Percentiles rank a stretch among this genome's conserved stretches.
These are phyloP conservation scores for Dothideomycetes sp. DNA, from an alignment of 2,329 filamentous ascomycete species.

Conservation along the genomic window DNA sequence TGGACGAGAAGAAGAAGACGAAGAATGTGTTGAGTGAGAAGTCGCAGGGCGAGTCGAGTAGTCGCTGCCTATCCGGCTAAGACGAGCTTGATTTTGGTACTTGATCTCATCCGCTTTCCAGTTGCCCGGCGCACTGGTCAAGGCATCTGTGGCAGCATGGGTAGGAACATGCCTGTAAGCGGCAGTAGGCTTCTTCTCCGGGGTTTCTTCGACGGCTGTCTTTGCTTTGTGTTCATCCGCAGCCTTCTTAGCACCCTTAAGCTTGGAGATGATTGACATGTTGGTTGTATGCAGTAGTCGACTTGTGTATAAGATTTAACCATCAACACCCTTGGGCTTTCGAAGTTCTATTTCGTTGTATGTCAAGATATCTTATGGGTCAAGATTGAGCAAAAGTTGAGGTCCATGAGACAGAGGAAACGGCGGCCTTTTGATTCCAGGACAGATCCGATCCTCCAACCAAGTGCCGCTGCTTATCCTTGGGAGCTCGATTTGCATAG, in stretches of 20 bases:
- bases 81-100: slow-evolving; percentile 10
- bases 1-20: slow-evolving; percentile 1
- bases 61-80: slow-evolving; percentile 12
- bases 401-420: slow-evolving; percentile 8
- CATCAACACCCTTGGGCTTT: neutral
- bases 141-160: slow-evolving; percentile 23
- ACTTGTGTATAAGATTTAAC: too few relatives aligned
- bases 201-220: slow-evolving; percentile 2
- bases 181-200: slow-evolving; percentile 2
- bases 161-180: slow-evolving; percentile 22
- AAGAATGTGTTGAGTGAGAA: slow-evolving; percentile 4
- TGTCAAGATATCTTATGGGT: too few relatives aligned
- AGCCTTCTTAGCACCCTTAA: slow-evolving; percentile 26
- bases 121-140: slow-evolving; percentile 12
- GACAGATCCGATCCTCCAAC: neutral
- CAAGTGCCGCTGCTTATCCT: slow-evolving; percentile 2
- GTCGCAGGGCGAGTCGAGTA: slow-evolving; percentile 10
- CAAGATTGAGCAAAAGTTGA: neutral
- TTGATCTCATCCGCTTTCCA: slow-evolving; percentile 9
- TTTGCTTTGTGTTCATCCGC: slow-evolving; percentile 21
- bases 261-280: slow-evolving; percentile 28
- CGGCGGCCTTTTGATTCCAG: slow-evolving; percentile 10
- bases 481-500: slow-evolving; percentile 3
- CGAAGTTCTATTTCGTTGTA: neutral
- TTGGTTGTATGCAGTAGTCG: too few relatives aligned